Base-by-base conservation (phyloP, 495 filamentous ascomycete species). In the Echria macrotheca region DNA sequence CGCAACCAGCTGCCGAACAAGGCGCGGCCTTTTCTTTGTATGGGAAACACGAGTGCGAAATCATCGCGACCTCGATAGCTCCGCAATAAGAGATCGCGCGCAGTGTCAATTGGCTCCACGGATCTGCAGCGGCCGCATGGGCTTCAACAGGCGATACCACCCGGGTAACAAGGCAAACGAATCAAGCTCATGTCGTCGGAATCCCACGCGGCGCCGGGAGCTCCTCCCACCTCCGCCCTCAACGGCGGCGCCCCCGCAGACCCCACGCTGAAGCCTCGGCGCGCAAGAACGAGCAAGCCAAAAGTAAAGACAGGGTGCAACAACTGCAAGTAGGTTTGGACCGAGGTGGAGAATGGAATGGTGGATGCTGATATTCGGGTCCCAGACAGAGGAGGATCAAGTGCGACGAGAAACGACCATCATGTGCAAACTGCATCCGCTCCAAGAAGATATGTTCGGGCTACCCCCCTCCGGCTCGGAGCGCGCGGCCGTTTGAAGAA, bases 321-420 rank as follows among this genome's bases (percentile, higher is more conserved):
- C 48, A 77, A 74, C 64, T 79, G 76, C 76, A 79, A 78, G 74
- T 79, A 68, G 1, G 44, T 32, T 31, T 19, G 11, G 8, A 28
- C 3, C n/a, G 6, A 8, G 5, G 2, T 3, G 14, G 23, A 10
- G 1, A 2, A 19, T 7, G 59, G 74, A 10, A 47, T 14, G 21
- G 21, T 5, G 39, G 17, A 5, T 17, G 17, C 19, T 28, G 31
- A 38, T 28, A 14, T 22, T 24, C 14, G 15, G 6, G 31, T 21
- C 17, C 1, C 24, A 84, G 81, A 55, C 74, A 73, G 40, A 72
- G 82, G 33, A 72, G 74, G 53, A 81, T 86, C 22, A 84, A 85
- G 65, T 86, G 82, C 64, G 82, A 80, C 61, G 82, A 86, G 60
- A 69, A 68, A 49, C 79, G 77, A 43, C 81, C 82, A 3, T 53